Percentiles rank a stretch among this genome's conserved stretches.
Conservation (phyloP, 139 green algal genomes). For the Chlorella sp. region DNA sequence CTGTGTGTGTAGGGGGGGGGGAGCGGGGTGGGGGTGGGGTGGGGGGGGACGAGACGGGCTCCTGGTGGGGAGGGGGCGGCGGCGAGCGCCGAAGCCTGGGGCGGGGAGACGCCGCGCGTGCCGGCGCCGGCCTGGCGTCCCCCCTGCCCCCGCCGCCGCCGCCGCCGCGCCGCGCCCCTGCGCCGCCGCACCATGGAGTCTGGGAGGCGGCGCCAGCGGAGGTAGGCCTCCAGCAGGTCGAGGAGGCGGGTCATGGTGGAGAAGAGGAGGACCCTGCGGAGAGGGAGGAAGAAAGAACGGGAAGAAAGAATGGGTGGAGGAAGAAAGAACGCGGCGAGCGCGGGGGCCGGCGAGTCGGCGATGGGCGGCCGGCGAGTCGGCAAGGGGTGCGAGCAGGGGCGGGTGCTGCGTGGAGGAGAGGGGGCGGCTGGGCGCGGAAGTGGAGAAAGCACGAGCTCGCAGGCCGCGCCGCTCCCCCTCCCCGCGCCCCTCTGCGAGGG, state of each 20-base stretch:
- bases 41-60: not conserved
- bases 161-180: not conserved
- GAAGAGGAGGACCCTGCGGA: slow-evolving; percentile 87
- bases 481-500: not conserved
- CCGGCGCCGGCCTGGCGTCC: too few relatives aligned
- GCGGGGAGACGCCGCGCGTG: too few relatives aligned
- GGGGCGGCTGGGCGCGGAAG: too few relatives aligned
- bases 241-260: slow-evolving; percentile 84
- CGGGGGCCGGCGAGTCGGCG: too few relatives aligned
- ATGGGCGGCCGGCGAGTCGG: too few relatives aligned
- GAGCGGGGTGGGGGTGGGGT: not conserved
- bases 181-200: not conserved
- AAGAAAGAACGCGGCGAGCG: too few relatives aligned
- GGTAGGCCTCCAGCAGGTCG: slow-evolving; percentile 80
- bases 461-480: too few relatives aligned
- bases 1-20: not conserved
- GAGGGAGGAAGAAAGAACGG: slow-evolving; percentile 36
- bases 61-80: too few relatives aligned
- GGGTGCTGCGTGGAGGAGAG: too few relatives aligned
- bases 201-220: slow-evolving; percentile 35
- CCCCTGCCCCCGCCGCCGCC: not conserved
- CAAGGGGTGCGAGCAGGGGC: too few relatives aligned
- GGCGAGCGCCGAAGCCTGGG: too few relatives aligned
- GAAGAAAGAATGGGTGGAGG: not conserved
- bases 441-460: too few relatives aligned